These are phyloP conservation scores for Stramenopiles sp. DNA, from an alignment of 352 stramenopile genomes.

Conservation along the genomic window DNA sequence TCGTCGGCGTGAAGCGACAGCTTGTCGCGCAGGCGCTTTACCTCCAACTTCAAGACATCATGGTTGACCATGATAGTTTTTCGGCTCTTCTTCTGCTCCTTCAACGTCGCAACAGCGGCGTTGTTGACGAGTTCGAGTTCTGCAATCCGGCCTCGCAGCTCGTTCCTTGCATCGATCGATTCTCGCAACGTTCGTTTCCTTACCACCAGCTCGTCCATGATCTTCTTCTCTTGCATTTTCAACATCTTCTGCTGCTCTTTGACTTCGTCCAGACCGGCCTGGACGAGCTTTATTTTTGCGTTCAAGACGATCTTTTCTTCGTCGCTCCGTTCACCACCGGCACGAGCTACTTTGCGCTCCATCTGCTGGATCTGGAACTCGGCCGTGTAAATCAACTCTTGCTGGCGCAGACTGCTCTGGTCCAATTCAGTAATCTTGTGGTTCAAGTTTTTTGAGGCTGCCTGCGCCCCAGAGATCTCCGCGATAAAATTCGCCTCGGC, in stretches of 20 bases:
- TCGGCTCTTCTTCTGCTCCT: constrained; percentile 63
- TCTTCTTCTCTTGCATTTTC: constrained; percentile 61
- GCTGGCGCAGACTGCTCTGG: constrained; percentile 55
- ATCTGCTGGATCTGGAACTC: constrained; percentile 92
- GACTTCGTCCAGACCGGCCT: constrained; percentile 62
- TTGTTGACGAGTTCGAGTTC: constrained; percentile 71
- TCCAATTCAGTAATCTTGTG: constrained; percentile 73
- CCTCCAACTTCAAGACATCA: constrained; percentile 76
- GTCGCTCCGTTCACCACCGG: constrained; percentile 67
- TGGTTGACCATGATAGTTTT: constrained; percentile 53
- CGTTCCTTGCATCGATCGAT: constrained; percentile 44
- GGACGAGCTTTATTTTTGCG: constrained; percentile 60
- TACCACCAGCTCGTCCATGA: constrained; percentile 63
- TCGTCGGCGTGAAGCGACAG: constrained; percentile 63
- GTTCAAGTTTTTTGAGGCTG: constrained; percentile 54
- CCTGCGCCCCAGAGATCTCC: constrained; percentile 69
- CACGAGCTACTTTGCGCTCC: constrained; percentile 73
- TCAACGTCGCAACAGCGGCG: constrained; percentile 53
- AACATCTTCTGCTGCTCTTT: constrained; percentile 66
- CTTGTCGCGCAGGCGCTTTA: constrained; percentile 62
- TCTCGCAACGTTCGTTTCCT: constrained; percentile 49
- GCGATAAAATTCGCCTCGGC: constrained; percentile 61
- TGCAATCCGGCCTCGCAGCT: constrained; percentile 49
- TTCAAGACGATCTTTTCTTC: constrained; percentile 78
- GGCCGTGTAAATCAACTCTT: constrained; percentile 82